Base-by-base conservation (phyloP, 2,329 filamentous ascomycete genomes). In the Knoxdaviesia proteae region DNA sequence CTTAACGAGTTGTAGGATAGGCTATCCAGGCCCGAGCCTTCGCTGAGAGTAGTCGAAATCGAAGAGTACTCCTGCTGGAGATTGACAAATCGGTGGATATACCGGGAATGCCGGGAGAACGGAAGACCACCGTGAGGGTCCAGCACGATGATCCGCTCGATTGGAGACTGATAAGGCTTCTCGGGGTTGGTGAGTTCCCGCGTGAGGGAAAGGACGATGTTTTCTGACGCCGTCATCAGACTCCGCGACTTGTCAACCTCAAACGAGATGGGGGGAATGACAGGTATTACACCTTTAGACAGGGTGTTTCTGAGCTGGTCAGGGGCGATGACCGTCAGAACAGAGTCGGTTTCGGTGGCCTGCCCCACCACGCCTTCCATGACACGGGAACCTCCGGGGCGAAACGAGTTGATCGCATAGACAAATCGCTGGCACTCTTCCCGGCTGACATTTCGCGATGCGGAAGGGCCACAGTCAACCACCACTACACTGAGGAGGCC, bases 111-210 rank as follows among this genome's bases (percentile, higher is more conserved):
- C 5, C 56, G 56, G 51, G 68, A 56, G 46, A 83, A 67, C 0
- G 90, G 90, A 39, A 87, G 84, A 0, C 86, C 88, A 3, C 90
- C 90, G 0, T 86, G 61, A 0, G 83, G 77, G 56, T 98, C 90
- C 6, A 98, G 67, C 32, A 98, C 64, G 47, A 98, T 93, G 37
- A 98, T 67, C 34, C 88, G 73, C 54, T 96, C 88, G 5, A 98
- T 61, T 0, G 71, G 45, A 32, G 69, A 63, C 41, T 74, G 69
- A 35, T 86, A 58, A 0, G 46, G 41, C 31, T 43, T 43, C 11
- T 38, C 31, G n/a, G 86, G 58, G 1, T 81, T 83, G 5, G 76
- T 74, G 45, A 93, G 74, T 54, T 84, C 81, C 47, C 72, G 73
- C 0, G 83, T 80, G 43, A 98, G 61, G 0, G 86, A 80, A 33